These are phyloP conservation scores for Neurospora africana DNA, from an alignment of 495 filamentous ascomycete species.

Conservation along the genomic window DNA sequence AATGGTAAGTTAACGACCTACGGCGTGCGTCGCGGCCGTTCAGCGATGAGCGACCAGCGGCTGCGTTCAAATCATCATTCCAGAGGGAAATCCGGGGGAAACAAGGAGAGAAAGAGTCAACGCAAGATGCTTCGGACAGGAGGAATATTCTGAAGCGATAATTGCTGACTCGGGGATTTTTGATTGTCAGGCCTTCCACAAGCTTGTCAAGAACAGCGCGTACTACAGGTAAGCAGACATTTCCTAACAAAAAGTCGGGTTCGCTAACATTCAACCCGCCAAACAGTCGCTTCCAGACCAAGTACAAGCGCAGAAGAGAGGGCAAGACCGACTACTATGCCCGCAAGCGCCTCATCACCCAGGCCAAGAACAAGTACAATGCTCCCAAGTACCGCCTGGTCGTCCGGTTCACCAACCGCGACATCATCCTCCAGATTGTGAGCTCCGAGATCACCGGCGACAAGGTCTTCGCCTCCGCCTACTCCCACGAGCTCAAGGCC, in stretches of 20 bases:
- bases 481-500: slow-evolving; percentile 92
- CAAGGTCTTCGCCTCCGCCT: slow-evolving; percentile 88
- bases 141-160: slow-evolving; percentile 76
- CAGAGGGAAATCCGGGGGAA: background rate
- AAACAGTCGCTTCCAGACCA: slow-evolving; percentile 91
- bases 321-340: slow-evolving; percentile 99
- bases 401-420: slow-evolving; percentile 99
- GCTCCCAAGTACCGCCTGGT: slow-evolving; percentile 99
- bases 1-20: slow-evolving; percentile 43
- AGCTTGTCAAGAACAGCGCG: slow-evolving; percentile 88
- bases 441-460: slow-evolving; percentile 93
- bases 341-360: slow-evolving; percentile 97
- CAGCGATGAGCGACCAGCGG: background rate
- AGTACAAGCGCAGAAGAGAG: slow-evolving; percentile 93
- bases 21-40: background rate
- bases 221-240: slow-evolving; percentile 77
- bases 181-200: slow-evolving; percentile 72
- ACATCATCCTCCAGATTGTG: slow-evolving; percentile 97
- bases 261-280: slow-evolving; percentile 13
- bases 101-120: slow-evolving; percentile 48
- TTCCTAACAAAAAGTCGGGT: background rate
- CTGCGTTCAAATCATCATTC: background rate
- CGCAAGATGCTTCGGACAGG: slow-evolving; percentile 93
- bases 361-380: slow-evolving; percentile 99
- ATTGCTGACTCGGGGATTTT: slow-evolving; percentile 86